Percentiles rank a stretch among this genome's conserved stretches.
Conservation (phyloP, 305 asterid species). For the Fraxinus angustifolia region DNA sequence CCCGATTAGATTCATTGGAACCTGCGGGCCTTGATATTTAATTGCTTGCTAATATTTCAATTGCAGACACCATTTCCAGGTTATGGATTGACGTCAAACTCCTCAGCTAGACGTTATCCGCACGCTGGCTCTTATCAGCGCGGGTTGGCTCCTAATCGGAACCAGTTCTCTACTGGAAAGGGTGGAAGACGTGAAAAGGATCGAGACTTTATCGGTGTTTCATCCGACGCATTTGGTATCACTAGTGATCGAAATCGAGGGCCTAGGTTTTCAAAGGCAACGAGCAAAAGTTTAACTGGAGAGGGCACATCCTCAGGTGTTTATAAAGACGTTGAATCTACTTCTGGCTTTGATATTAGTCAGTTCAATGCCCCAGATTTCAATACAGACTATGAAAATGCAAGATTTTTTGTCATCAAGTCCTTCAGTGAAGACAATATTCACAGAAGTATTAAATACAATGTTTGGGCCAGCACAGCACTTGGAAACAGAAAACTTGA, state of each 20-base stretch:
- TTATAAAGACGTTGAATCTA: conserved; percentile 51
- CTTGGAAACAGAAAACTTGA: conserved; percentile 92
- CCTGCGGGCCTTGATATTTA: background rate
- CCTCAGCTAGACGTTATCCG: conserved; percentile 59
- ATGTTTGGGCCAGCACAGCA: conserved; percentile 93
- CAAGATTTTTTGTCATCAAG: conserved; percentile 86
- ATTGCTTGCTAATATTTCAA: conserved; percentile 25
- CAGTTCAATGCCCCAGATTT: conserved; percentile 68
- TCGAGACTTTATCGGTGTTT: conserved; percentile 45
- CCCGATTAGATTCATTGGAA: background rate
- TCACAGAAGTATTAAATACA: conserved; percentile 89
- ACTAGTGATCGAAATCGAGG: conserved; percentile 86
- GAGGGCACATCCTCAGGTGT: conserved; percentile 54
- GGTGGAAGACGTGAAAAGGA: conserved; percentile 84
- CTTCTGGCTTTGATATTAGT: conserved; percentile 50
- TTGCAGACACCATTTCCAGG: conserved; percentile 71
- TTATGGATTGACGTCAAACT: conserved; percentile 57
- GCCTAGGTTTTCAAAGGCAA: conserved; percentile 86
- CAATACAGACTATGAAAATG: conserved; percentile 58
- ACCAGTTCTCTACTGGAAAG: conserved; percentile 51
- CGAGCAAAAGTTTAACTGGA: conserved; percentile 52
- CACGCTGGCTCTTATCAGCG: conserved; percentile 56
- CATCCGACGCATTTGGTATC: conserved; percentile 56
- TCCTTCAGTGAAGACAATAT: conserved; percentile 97
- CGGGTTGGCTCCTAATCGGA: conserved; percentile 59